Base-by-base conservation (phyloP, 2,329 filamentous ascomycete genomes). In the Ophiostoma sp. region DNA sequence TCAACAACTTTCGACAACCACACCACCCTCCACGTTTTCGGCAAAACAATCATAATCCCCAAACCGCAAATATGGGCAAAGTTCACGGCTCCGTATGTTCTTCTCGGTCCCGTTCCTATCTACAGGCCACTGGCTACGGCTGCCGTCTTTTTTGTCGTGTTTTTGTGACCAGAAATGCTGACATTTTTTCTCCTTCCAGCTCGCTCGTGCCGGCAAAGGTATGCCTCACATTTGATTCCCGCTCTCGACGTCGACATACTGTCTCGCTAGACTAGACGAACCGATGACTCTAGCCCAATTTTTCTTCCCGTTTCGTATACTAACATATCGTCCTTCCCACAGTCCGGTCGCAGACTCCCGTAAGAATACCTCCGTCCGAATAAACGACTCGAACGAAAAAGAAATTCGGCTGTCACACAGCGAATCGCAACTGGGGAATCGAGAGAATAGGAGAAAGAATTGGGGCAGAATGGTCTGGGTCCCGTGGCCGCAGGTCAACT, bases 121-220 rank as follows among this genome's bases (percentile, higher is more conserved):
- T 33, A 50, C 64, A 19, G 25, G 25, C 17, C 19, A 8, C 33
- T 28, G 15, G 12, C 42, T 70, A 36, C 28, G 19, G 64, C 19
- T 4, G 22, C 39, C 12, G 31, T 69, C 17, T 36, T 15, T 19
- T n/a, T 31, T 22, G 22, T 55, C 7, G 39, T 50, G 12, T 42
- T 55, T 7, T 52, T 50, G n/a, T 42, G 68, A 66, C 7, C 57
- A 63, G n/a, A 33, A 22, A 50, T 74, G 69, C 75, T 75, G 36
- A 76, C 69, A 9, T 55, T 64, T 45, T 48, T 31, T 36, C 17
- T 55, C 19, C 57, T 12, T 57, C 15, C 71, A 77, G 76, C 76
- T 77, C 75, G 76, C 76, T 66, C 76, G 76, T 76, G 76, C 76
- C 88, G 94, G 94, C 89, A 97, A 97, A 90, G 94, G 97, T 91